Evolutionary conservation across 1,284 basidiomycete species (phyloP), one percentile per base, ranked within the genome.

Genomic region (Pyrrhoderma lamaoense): DNA sequence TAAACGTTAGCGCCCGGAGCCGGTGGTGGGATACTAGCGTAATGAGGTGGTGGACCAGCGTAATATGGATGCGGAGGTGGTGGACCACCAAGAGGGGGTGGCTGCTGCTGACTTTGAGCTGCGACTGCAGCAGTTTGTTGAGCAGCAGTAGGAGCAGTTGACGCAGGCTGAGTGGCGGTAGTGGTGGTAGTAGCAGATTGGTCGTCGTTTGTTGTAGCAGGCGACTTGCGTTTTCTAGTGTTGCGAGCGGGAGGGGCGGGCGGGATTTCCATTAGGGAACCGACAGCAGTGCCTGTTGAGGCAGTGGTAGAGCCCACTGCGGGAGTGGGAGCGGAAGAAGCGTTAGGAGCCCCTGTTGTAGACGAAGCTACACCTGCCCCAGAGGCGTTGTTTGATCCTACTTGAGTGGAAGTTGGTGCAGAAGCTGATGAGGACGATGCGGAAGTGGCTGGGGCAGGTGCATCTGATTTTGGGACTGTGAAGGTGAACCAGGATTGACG

Each of bases 211-310:
- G 61, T 55, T 16, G 38, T 5, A 7, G 60, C 56, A 16, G 69
- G 66, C 0, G 67, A 59, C 59, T 71, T 71, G 54, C 69, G 69
- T 56, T 71, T 71, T 45, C 67, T 64, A 25, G 62, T 46, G 45
- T 64, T 61, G 36, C 65, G 50, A 18, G 64, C 57, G 8, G 63
- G 60, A 46, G 62, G 63, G 38, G 66, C 63, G 42, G 65, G 57
- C 40, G 66, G 66, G 27, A 67, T 73, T 45, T 82, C 45, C 18
- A 14, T 19, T 14, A 40, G 19, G 5, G 37, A 25, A 8, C 23
- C 25, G 47, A 19, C 34, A 21, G 2, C 18, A 36, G 38, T 13
- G 8, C 13, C 21, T 16, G 45, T 40, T 5, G 14, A 40, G 38
- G 35, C 9, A 37, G 35, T 7, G 14, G 38, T 18, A 7, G 5